phyloP scores from a whole-genome alignment of 2,329 filamentous ascomycete species.

The Colletotrichum sp. region DNA sequence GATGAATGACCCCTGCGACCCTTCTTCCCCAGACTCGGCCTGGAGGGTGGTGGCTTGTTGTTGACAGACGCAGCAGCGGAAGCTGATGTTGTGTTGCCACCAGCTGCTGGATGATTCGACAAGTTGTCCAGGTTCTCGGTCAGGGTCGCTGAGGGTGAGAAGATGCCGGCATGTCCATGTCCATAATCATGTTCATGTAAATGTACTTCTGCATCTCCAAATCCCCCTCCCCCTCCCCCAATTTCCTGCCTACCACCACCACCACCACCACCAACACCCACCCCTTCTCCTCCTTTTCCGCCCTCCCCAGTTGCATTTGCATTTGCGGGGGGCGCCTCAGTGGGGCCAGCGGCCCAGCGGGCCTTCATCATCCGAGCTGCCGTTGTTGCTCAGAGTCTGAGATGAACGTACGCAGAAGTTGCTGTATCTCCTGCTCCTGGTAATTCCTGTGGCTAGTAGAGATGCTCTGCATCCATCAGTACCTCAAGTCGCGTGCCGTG shows the following conservation, averaged over 20 bases:
- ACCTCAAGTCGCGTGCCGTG: not conserved
- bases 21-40: slow-evolving; percentile 17
- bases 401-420: not conserved
- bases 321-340: slow-evolving; percentile 18
- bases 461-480: not conserved
- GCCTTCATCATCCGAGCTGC: slow-evolving; percentile 24
- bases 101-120: not conserved
- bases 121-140: not conserved
- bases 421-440: not conserved
- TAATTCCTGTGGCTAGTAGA: not conserved
- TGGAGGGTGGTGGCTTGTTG: not conserved
- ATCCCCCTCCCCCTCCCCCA: not conserved
- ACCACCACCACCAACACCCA: not conserved
- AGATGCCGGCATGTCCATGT: not conserved
- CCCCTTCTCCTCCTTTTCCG: not conserved
- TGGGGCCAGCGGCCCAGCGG: slow-evolving; percentile 24
- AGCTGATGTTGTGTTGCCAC: slow-evolving; percentile 4
- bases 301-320: slow-evolving; percentile 1
- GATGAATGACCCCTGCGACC: slow-evolving; percentile 7
- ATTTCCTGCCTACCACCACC: not conserved
- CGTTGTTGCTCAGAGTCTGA: slow-evolving; percentile 6
- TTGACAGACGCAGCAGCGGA: not conserved
- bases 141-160: slow-evolving; percentile 4
- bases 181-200: not conserved
- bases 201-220: slow-evolving; percentile 13